A percentile compares a stretch with the other conserved stretches of the same genome.
These are phyloP conservation scores for Ophiostoma populinum DNA, from an alignment of 2,329 filamentous ascomycete genomes.

Conservation along the genomic window DNA sequence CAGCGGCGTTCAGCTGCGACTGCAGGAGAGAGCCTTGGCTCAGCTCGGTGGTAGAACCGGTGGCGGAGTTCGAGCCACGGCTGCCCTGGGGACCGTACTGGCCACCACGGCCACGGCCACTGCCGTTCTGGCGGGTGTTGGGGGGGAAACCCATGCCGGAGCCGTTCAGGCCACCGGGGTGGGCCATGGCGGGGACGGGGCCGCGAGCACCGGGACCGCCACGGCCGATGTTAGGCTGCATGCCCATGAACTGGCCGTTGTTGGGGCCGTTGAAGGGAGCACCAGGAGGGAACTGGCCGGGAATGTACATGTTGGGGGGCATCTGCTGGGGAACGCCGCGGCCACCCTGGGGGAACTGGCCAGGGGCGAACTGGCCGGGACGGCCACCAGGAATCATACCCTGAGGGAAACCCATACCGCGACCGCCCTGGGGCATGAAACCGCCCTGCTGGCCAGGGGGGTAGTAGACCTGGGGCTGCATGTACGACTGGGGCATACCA, in stretches of 20 bases:
- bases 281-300: conserved; percentile 61
- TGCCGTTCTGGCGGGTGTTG: conserved; percentile 29
- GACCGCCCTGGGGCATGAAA: conserved; percentile 45
- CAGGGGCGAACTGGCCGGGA: conserved; percentile 65
- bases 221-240: conserved; percentile 48
- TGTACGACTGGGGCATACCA: conserved; percentile 74
- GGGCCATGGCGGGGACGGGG: conserved; percentile 45
- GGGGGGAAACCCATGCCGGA: conserved; percentile 39
- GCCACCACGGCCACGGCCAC: conserved; percentile 27
- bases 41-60: conserved; percentile 18
- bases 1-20: conserved; percentile 35
- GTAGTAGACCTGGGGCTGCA: conserved; percentile 87
- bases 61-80: conserved; percentile 21
- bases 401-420: conserved; percentile 51
- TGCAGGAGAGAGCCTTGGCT: conserved; percentile 31
- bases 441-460: conserved; percentile 62
- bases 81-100: conserved; percentile 27
- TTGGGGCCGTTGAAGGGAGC: conserved; percentile 60
- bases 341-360: conserved; percentile 70
- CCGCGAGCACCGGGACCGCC: conserved; percentile 52
- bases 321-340: conserved; percentile 80
- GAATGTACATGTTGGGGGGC: conserved; percentile 74
- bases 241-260: conserved; percentile 65
- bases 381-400: conserved; percentile 58
- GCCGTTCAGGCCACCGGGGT: conserved; percentile 37